Percentiles rank a stretch among this genome's conserved stretches.
phyloP scores from a whole-genome alignment of 2,329 filamentous ascomycete species.

The Epichloe bromicola region DNA sequence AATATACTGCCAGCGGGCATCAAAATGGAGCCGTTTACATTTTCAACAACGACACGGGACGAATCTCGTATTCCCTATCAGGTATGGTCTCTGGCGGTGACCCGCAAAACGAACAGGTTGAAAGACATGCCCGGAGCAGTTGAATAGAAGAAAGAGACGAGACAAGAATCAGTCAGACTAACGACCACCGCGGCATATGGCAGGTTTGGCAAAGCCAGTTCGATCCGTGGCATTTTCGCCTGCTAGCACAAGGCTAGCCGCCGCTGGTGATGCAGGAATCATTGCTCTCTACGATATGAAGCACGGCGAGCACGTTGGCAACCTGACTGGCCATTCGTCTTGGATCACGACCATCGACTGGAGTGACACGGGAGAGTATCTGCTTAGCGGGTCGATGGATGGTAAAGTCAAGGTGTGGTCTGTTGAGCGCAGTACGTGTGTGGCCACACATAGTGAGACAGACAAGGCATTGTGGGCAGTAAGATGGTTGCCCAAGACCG shows the following conservation, averaged over 20 bases:
- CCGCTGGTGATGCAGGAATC: slow-evolving; percentile 75
- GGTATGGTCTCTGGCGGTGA: slow-evolving; percentile 31
- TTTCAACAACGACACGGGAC: slow-evolving; percentile 83
- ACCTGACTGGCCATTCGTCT: slow-evolving; percentile 62
- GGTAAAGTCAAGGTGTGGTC: slow-evolving; percentile 96
- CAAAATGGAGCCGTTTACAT: slow-evolving; percentile 87
- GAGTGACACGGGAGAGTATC: slow-evolving; percentile 84
- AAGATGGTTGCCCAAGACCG: slow-evolving; percentile 66
- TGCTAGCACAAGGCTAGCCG: slow-evolving; percentile 69
- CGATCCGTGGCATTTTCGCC: slow-evolving; percentile 82
- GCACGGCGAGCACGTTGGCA: slow-evolving; percentile 85
- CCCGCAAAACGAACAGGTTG: not conserved
- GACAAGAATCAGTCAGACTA: not conserved
- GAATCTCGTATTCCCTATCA: slow-evolving; percentile 73
- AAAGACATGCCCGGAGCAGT: not conserved
- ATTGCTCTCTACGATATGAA: slow-evolving; percentile 88
- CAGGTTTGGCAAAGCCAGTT: slow-evolving; percentile 76
- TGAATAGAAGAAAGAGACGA: not conserved
- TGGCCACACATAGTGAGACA: slow-evolving; percentile 86
- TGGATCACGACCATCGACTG: slow-evolving; percentile 91
- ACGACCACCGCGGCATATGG: not conserved
- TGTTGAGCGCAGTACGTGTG: slow-evolving; percentile 68
- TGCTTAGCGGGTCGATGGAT: slow-evolving; percentile 79
- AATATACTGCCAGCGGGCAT: slow-evolving; percentile 81
- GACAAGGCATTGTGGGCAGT: slow-evolving; percentile 76